Conservation (phyloP, 768 basidiomycete genomes). For the Boletellus sp. region DNA sequence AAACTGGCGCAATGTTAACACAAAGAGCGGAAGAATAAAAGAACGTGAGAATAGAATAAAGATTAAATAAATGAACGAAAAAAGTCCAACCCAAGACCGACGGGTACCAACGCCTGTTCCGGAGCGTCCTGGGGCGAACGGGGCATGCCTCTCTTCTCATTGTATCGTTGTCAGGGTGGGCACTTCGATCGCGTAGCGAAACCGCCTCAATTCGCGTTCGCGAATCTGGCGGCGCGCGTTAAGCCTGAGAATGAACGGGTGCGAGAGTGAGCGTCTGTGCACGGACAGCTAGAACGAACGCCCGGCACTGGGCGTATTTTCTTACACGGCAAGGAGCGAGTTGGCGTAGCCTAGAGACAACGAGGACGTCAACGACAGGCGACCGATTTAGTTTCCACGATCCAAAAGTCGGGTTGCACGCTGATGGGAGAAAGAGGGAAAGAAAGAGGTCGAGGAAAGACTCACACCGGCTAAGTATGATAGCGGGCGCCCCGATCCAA, state of each 20-base stretch:
- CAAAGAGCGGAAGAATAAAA: no score
- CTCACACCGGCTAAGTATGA: constrained; percentile 11
- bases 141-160: background rate
- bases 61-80: no score
- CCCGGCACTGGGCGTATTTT: no score
- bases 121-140: no score
- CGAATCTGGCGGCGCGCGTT: constrained; percentile 9
- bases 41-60: no score
- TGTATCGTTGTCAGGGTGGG: constrained; percentile 5
- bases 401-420: no score
- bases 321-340: constrained; percentile 12
- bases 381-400: no score
- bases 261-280: background rate
- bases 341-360: constrained; percentile 15
- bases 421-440: no score
- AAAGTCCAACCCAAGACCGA: no score
- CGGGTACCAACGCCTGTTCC: no score
- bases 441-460: background rate
- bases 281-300: background rate
- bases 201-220: constrained; percentile 6
- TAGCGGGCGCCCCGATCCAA: constrained; percentile 9
- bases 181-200: constrained; percentile 1
- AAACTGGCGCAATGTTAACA: no score
- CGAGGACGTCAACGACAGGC: no score
- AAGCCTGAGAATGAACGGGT: background rate